Evolutionary conservation across 257 asterid genomes (phyloP).

Genomic region (Lantana camara): DNA sequence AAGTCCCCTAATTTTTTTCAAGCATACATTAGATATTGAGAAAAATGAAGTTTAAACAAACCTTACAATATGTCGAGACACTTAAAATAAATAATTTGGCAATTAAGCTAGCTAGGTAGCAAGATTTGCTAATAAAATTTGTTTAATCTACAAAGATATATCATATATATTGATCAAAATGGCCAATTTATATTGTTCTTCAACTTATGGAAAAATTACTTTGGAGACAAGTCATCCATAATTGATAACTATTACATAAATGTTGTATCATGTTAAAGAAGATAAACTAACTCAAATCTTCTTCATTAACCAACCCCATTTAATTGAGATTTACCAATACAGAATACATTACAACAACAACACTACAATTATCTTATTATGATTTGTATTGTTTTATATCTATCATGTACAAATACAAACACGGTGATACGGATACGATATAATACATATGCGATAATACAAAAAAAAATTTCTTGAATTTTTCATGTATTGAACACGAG

Average conservation of each 20-base stretch:
- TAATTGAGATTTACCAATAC: conserved; percentile 22
- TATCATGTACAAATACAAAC: too few relatives aligned
- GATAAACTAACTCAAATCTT: conserved; percentile 29
- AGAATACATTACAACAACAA: conserved; percentile 26
- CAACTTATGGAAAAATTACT: conserved; percentile 18
- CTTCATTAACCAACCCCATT: conserved; percentile 22
- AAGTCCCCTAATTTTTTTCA: too few relatives aligned
- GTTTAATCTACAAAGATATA: not conserved
- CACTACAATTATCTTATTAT: conserved; percentile 3
- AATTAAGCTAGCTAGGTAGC: too few relatives aligned
- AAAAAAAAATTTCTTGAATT: too few relatives aligned
- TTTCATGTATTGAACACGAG: too few relatives aligned
- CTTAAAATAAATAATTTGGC: not conserved
- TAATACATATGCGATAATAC: too few relatives aligned
- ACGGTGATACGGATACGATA: too few relatives aligned
- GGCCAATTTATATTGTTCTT: conserved; percentile 23
- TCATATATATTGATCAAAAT: not conserved
- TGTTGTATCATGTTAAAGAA: conserved; percentile 19
- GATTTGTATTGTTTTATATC: too few relatives aligned
- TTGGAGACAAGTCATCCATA: conserved; percentile 23
- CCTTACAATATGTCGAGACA: not conserved
- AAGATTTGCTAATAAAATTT: not conserved
- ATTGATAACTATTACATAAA: conserved; percentile 15
- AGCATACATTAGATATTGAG: too few relatives aligned
- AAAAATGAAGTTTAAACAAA: not conserved